Percentiles rank a stretch among this genome's conserved stretches.
Evolutionary conservation across 352 stramenopile species (phyloP).

Genomic region (Plasmopara halstedii): DNA sequence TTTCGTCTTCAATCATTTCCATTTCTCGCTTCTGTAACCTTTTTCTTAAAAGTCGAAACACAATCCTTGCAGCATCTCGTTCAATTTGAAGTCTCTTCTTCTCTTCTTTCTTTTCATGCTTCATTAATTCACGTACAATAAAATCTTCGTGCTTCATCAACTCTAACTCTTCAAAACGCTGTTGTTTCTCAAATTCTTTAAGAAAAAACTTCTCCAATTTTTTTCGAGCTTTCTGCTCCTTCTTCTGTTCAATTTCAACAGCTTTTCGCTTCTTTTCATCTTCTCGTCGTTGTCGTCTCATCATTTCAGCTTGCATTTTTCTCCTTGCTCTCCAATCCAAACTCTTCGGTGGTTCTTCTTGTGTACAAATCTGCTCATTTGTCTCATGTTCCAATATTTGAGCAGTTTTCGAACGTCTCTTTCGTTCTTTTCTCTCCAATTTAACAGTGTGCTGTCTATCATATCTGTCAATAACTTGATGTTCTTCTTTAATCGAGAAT

Average conservation of each 20-base stretch:
- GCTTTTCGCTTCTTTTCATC: not conserved
- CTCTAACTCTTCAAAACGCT: conserved; percentile 7
- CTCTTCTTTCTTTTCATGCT: conserved; percentile 1
- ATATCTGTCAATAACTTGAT: not conserved
- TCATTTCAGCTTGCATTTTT: conserved; percentile 9
- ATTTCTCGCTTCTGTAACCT: not conserved
- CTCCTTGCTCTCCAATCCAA: conserved; percentile 15
- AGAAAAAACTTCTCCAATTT: not conserved
- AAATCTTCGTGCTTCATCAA: conserved; percentile 10
- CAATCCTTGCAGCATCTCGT: not conserved
- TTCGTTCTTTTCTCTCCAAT: conserved; percentile 3
- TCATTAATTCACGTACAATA: not conserved
- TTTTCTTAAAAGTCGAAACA: not conserved
- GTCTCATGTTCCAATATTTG: conserved; percentile 1
- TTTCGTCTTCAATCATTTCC: conserved; percentile 2
- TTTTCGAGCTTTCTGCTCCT: conserved; percentile 1
- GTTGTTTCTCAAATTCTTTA: conserved; percentile 8
- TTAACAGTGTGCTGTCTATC: conserved; percentile 1
- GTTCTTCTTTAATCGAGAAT: not conserved
- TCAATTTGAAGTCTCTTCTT: conserved; percentile 1
- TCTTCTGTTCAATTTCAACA: not conserved
- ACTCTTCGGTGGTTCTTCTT: conserved; percentile 1
- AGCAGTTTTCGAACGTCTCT: conserved; percentile 1
- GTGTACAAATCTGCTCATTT: not conserved
- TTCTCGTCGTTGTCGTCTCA: conserved; percentile 4